Evolutionary conservation across 2,329 filamentous ascomycete genomes (phyloP).

Genomic region (Scytalidium sp.): DNA sequence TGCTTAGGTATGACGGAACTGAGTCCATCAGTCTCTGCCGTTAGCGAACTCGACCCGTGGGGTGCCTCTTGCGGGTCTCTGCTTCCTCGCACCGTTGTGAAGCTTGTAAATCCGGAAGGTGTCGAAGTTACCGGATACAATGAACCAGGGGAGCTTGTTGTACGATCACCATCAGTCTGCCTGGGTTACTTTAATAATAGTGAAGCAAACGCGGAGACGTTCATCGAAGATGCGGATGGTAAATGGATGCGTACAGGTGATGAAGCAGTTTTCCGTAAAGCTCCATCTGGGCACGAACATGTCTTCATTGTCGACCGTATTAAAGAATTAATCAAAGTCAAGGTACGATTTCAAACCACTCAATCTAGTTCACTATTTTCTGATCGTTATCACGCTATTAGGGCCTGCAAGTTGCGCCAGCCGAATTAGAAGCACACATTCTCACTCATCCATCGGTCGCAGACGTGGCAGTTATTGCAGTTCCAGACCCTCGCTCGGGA

Average conservation of each 20-base stretch:
- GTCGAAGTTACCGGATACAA: slow-evolving; percentile 68
- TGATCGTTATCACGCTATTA: slow-evolving; percentile 31
- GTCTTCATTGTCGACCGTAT: slow-evolving; percentile 81
- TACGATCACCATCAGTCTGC: slow-evolving; percentile 73
- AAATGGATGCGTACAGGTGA: slow-evolving; percentile 82
- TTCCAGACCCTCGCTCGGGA: slow-evolving; percentile 59
- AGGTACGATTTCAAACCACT: slow-evolving; percentile 49
- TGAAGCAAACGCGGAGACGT: slow-evolving; percentile 79
- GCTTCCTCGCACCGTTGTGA: slow-evolving; percentile 60
- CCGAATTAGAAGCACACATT: slow-evolving; percentile 78
- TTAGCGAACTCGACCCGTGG: slow-evolving; percentile 60
- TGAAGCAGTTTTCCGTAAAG: slow-evolving; percentile 67
- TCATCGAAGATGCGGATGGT: slow-evolving; percentile 60
- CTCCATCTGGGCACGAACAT: slow-evolving; percentile 70
- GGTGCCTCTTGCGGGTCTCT: slow-evolving; percentile 72
- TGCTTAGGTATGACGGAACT: slow-evolving; percentile 70
- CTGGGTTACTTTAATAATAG: slow-evolving; percentile 87
- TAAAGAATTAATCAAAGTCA: slow-evolving; percentile 77
- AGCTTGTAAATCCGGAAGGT: slow-evolving; percentile 66
- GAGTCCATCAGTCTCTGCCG: slow-evolving; percentile 63
- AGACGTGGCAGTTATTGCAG: slow-evolving; percentile 75
- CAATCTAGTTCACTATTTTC: background rate
- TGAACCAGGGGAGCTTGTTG: slow-evolving; percentile 74
- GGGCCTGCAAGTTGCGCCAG: slow-evolving; percentile 80
- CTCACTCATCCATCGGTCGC: slow-evolving; percentile 72